A percentile compares a stretch with the other conserved stretches of the same genome.
Conservation (phyloP, 805 yeast species). For the Candida arabinofermentans region DNA sequence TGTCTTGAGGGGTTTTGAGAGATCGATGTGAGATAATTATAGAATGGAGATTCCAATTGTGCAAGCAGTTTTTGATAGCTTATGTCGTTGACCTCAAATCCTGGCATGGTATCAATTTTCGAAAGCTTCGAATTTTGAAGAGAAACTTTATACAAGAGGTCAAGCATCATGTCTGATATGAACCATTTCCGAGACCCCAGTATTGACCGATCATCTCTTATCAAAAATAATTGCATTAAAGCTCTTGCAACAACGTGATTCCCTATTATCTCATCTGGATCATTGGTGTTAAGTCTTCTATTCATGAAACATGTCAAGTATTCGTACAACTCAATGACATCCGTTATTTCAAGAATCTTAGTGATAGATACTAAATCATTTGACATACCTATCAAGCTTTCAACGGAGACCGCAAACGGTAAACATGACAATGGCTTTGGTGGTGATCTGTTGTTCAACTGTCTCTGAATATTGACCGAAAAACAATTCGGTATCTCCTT, state of each 20-base stretch:
- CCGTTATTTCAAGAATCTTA: slow-evolving; percentile 26
- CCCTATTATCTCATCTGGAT: slow-evolving; percentile 29
- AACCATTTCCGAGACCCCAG: slow-evolving; percentile 42
- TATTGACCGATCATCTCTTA: slow-evolving; percentile 59
- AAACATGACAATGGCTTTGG: slow-evolving; percentile 29
- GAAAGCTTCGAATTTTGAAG: slow-evolving; percentile 21
- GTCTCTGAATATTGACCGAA: slow-evolving; percentile 44
- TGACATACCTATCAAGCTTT: slow-evolving; percentile 26
- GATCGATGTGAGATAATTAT: slow-evolving; percentile 39
- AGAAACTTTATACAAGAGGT: slow-evolving; percentile 20
- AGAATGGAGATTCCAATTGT: slow-evolving; percentile 45
- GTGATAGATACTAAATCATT: slow-evolving; percentile 36
- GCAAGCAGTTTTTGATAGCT: slow-evolving; percentile 30
- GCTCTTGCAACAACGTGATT: slow-evolving; percentile 56
- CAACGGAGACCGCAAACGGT: slow-evolving; percentile 19
- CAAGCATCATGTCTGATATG: slow-evolving; percentile 34
- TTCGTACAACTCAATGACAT: slow-evolving; percentile 24
- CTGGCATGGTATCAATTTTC: slow-evolving; percentile 5
- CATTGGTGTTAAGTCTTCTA: slow-evolving; percentile 21
- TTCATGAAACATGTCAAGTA: slow-evolving; percentile 25
- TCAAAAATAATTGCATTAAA: slow-evolving; percentile 53
- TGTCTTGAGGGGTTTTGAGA: slow-evolving; percentile 78
- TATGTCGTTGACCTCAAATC: slow-evolving; percentile 18
- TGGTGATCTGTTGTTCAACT: slow-evolving; percentile 47
- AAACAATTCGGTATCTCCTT: slow-evolving; percentile 36